A percentile compares a stretch with the other conserved stretches of the same genome.
Evolutionary conservation across 2,329 filamentous ascomycete genomes (phyloP).

Genomic region (Fusarium chlamydosporum): DNA sequence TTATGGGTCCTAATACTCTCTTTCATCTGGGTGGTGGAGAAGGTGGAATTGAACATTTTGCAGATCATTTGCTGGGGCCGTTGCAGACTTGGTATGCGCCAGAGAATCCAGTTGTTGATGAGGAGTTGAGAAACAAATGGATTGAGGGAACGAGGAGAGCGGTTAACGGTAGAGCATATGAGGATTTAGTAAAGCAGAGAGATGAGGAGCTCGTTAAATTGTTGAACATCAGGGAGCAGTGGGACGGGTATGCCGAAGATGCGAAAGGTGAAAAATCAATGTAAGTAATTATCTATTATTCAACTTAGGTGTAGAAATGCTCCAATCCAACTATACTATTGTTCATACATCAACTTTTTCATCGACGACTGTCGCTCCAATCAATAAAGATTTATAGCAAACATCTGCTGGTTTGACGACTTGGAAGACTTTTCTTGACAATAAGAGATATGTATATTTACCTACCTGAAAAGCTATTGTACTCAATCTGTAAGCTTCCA

Average conservation of each 20-base stretch:
- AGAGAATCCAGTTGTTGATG: slow-evolving; percentile 27
- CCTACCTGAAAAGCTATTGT: no score
- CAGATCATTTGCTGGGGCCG: slow-evolving; percentile 22
- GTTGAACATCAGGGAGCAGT: slow-evolving; percentile 28
- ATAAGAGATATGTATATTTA: no score
- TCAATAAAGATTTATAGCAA: no score
- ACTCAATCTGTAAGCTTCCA: no score
- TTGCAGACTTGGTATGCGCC: slow-evolving; percentile 31
- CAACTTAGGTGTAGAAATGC: no score
- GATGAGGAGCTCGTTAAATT: slow-evolving; percentile 31
- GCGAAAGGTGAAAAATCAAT: not conserved
- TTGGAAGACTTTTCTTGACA: no score
- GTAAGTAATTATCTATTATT: no score
- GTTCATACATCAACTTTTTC: no score
- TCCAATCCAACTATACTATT: no score
- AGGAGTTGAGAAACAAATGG: slow-evolving; percentile 17
- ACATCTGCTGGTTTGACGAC: no score
- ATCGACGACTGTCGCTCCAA: no score
- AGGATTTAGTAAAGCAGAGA: slow-evolving; percentile 18
- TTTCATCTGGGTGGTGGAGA: slow-evolving; percentile 34
- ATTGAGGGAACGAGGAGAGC: slow-evolving; percentile 14
- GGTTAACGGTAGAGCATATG: slow-evolving; percentile 1
- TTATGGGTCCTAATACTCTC: slow-evolving; percentile 27
- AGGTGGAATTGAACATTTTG: slow-evolving; percentile 33
- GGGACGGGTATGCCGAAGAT: slow-evolving; percentile 9